Conservation (phyloP, 2,329 filamentous ascomycete genomes). For the Corniculantispora saksenae region DNA sequence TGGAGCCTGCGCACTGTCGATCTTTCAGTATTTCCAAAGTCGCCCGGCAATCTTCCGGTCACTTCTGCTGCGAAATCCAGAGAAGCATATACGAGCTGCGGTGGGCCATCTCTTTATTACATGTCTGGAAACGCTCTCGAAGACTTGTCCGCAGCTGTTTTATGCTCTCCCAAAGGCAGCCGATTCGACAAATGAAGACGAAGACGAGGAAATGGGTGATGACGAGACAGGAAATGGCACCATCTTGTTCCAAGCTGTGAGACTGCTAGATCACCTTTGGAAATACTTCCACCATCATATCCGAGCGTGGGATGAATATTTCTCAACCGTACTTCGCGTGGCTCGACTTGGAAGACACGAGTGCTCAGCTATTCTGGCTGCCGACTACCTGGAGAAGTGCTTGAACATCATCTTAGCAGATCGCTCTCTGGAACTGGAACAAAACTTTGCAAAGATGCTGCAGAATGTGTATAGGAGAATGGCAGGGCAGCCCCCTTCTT, state of each 20-base stretch:
- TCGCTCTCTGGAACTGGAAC: conserved; percentile 48
- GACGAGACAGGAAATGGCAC: conserved; percentile 10
- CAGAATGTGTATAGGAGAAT: conserved; percentile 51
- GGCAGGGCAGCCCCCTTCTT: conserved; percentile 53
- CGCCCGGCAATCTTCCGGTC: conserved; percentile 62
- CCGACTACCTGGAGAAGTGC: conserved; percentile 60
- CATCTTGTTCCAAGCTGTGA: conserved; percentile 42
- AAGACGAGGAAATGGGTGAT: conserved; percentile 13
- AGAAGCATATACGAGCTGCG: conserved; percentile 55
- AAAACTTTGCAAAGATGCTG: conserved; percentile 58
- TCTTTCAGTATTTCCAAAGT: conserved; percentile 61
- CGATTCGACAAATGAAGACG: conserved; percentile 4
- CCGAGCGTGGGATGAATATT: conserved; percentile 76
- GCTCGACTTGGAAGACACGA: conserved; percentile 62
- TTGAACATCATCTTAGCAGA: conserved; percentile 65
- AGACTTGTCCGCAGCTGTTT: conserved; percentile 49
- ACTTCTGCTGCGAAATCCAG: conserved; percentile 63
- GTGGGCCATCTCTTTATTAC: conserved; percentile 52
- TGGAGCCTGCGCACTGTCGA: conserved; percentile 56
- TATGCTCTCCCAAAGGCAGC: conserved; percentile 20
- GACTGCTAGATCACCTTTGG: conserved; percentile 60
- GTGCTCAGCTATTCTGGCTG: conserved; percentile 58
- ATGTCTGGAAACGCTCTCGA: conserved; percentile 55
- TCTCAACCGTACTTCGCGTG: conserved; percentile 69
- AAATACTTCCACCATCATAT: conserved; percentile 60